phyloP scores from a whole-genome alignment of 1,284 basidiomycete species.

The Termitomyces sp. region DNA sequence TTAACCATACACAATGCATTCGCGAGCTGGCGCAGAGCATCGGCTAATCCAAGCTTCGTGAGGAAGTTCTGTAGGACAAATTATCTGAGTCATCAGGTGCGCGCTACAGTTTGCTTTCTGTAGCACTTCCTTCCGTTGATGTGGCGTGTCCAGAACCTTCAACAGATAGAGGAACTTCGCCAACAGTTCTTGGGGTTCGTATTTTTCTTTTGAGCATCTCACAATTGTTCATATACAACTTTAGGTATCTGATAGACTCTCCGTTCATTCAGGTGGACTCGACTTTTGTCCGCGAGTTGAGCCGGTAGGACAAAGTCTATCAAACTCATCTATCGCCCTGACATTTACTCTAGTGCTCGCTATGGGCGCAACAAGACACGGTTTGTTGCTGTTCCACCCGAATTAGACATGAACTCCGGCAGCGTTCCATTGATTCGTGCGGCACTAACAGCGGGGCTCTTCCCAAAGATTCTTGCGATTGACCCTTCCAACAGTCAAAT shows the following conservation, averaged over 20 bases:
- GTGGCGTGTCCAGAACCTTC: slow-evolving; percentile 60
- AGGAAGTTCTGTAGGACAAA: slow-evolving; percentile 80
- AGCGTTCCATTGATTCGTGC: slow-evolving; percentile 72
- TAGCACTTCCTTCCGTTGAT: neutral
- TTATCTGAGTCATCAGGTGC: slow-evolving; percentile 82
- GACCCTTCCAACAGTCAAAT: slow-evolving; percentile 59
- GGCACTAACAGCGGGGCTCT: slow-evolving; percentile 83
- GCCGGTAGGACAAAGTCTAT: slow-evolving; percentile 40
- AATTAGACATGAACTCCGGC: slow-evolving; percentile 67
- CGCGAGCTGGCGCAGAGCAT: slow-evolving; percentile 82
- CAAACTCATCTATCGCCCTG: neutral
- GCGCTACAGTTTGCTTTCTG: slow-evolving; percentile 13
- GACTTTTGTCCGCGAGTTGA: slow-evolving; percentile 67
- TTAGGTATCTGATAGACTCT: slow-evolving; percentile 81
- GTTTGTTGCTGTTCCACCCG: slow-evolving; percentile 73
- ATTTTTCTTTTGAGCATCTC: neutral
- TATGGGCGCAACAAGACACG: slow-evolving; percentile 70
- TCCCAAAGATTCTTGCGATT: slow-evolving; percentile 84
- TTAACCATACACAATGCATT: slow-evolving; percentile 92
- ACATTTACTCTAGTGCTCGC: slow-evolving; percentile 48
- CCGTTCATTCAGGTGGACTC: slow-evolving; percentile 75
- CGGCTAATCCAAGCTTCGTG: slow-evolving; percentile 54
- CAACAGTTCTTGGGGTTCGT: slow-evolving; percentile 84
- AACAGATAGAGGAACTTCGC: slow-evolving; percentile 95
- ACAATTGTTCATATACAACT: slow-evolving; percentile 6